Evolutionary conservation across 495 filamentous ascomycete species (phyloP).

Genomic region (Terfezia boudieri): DNA sequence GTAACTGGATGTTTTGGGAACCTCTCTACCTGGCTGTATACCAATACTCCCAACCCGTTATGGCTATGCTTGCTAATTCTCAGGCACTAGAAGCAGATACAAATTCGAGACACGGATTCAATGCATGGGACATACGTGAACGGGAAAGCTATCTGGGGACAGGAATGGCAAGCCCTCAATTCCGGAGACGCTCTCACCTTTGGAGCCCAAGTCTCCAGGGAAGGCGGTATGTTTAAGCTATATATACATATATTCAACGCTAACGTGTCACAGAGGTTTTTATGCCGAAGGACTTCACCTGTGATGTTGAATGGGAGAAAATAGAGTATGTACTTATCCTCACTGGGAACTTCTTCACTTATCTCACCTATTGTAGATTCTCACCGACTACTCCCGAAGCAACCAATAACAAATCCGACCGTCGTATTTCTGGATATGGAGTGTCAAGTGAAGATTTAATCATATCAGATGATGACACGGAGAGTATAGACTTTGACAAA

Average conservation of each 20-base stretch:
- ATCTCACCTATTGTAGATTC: no score
- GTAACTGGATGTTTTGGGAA: no score
- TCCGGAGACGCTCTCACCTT: slow-evolving; percentile 31
- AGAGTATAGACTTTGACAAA: neutral
- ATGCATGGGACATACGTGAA: slow-evolving; percentile 37
- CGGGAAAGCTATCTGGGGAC: slow-evolving; percentile 20
- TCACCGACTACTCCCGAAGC: neutral
- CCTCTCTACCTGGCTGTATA: no score
- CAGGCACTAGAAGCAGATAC: slow-evolving; percentile 18
- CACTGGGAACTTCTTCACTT: neutral
- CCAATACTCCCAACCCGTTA: no score
- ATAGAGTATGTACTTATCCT: slow-evolving; percentile 7
- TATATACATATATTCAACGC: neutral
- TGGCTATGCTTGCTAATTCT: no score
- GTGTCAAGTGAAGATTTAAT: neutral
- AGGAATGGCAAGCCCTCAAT: slow-evolving; percentile 21
- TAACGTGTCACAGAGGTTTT: slow-evolving; percentile 7
- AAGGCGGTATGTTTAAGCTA: slow-evolving; percentile 5
- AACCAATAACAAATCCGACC: neutral
- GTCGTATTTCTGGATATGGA: neutral
- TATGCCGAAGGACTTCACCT: slow-evolving; percentile 18
- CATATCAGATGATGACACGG: neutral
- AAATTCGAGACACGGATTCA: slow-evolving; percentile 29
- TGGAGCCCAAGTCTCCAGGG: slow-evolving; percentile 32
- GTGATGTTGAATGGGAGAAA: slow-evolving; percentile 16